phyloP scores from a whole-genome alignment of 2,329 filamentous ascomycete genomes.

The Arachnomyces sp. region DNA sequence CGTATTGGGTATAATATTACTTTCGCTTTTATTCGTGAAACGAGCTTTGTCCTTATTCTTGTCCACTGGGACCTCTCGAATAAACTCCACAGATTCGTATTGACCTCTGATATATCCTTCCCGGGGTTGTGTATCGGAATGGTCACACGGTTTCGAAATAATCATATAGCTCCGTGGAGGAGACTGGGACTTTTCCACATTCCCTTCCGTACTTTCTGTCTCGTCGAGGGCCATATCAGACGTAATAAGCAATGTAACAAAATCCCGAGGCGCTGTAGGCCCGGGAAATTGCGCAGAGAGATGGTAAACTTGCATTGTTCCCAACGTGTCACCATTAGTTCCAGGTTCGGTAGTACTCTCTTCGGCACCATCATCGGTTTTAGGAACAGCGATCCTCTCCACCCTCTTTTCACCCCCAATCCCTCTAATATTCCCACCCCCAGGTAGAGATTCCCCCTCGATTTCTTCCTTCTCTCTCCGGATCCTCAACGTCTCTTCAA shows the following conservation, averaged over 20 bases:
- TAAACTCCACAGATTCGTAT: constrained; percentile 89
- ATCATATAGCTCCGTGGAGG: constrained; percentile 69
- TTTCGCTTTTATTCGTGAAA: constrained; percentile 9
- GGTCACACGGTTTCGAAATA: constrained; percentile 74
- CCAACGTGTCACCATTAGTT: constrained; percentile 13
- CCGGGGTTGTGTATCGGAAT: constrained; percentile 63
- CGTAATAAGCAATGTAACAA: constrained; percentile 70
- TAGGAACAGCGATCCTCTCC: constrained; percentile 54
- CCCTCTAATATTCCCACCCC: constrained; percentile 71
- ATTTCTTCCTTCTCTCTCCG: constrained; percentile 59
- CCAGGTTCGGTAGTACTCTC: constrained; percentile 3
- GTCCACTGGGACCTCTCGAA: constrained; percentile 63
- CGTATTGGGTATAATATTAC: constrained; percentile 4
- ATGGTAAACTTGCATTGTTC: constrained; percentile 58
- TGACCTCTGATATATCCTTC: constrained; percentile 71
- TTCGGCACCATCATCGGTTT: constrained; percentile 25
- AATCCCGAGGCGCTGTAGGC: constrained; percentile 80
- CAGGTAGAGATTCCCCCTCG: constrained; percentile 48
- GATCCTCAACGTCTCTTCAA: constrained; percentile 66
- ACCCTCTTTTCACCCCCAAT: constrained; percentile 74
- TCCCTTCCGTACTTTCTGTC: constrained; percentile 15
- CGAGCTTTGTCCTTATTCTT: constrained; percentile 11
- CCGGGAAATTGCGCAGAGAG: constrained; percentile 85
- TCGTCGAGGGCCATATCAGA: constrained; percentile 41
- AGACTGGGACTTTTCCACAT: constrained; percentile 17